A percentile compares a stretch with the other conserved stretches of the same genome.
Evolutionary conservation across 306 rosid genomes (phyloP).

Genomic region (Amphicarpaea edgeworthii): DNA sequence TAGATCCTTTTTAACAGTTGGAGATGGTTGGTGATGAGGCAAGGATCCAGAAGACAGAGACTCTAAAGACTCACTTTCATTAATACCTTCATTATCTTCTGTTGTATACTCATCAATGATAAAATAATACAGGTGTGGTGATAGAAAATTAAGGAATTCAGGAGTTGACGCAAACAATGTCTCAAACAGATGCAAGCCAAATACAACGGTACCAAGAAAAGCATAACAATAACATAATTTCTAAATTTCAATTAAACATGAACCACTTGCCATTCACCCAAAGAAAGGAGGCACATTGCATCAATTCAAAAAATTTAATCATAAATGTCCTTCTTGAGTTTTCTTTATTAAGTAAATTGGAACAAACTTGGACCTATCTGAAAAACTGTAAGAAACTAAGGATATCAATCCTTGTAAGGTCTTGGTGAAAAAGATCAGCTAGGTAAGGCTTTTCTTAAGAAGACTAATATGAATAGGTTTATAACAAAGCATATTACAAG

Average conservation of each 20-base stretch:
- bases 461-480: conserved; percentile 26
- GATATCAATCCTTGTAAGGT: conserved; percentile 21
- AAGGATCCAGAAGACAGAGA: conserved; percentile 58
- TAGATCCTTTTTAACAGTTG: conserved; percentile 70
- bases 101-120: conserved; percentile 44
- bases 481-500: conserved; percentile 7
- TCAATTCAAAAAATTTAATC: conserved; percentile 23
- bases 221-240: conserved; percentile 5
- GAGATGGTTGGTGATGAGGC: conserved; percentile 62
- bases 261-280: conserved; percentile 32
- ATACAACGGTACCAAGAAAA: conserved; percentile 26
- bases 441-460: conserved; percentile 13
- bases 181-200: conserved; percentile 32
- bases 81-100: conserved; percentile 56
- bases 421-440: background rate
- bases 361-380: conserved; percentile 15
- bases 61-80: conserved; percentile 61
- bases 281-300: conserved; percentile 29
- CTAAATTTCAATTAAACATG: conserved; percentile 34
- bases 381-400: conserved; percentile 27
- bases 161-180: conserved; percentile 28
- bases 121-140: conserved; percentile 56
- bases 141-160: conserved; percentile 47
- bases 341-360: conserved; percentile 19
- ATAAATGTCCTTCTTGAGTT: conserved; percentile 25